Evolutionary conservation across 805 yeast genomes (phyloP).

Genomic region (Suhomyces sp.): DNA sequence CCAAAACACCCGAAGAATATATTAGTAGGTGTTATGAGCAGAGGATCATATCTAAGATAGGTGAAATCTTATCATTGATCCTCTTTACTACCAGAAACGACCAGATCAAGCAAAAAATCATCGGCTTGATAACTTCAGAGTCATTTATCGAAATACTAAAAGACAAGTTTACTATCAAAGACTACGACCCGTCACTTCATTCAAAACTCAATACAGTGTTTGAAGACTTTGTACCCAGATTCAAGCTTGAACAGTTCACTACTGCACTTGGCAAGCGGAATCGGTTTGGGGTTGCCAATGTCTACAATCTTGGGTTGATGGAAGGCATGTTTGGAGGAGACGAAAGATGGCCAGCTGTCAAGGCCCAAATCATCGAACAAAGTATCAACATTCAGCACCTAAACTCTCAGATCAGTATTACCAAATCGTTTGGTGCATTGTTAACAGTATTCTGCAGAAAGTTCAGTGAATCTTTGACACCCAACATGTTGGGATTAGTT

Average conservation of each 20-base stretch:
- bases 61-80: constrained; percentile 72
- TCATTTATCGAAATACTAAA: constrained; percentile 31
- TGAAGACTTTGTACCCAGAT: constrained; percentile 44
- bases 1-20: constrained; percentile 17
- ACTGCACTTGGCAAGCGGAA: constrained; percentile 43
- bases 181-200: constrained; percentile 47
- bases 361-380: constrained; percentile 51
- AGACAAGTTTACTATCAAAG: constrained; percentile 39
- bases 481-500: constrained; percentile 35
- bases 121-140: constrained; percentile 36
- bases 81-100: constrained; percentile 55
- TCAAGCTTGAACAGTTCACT: constrained; percentile 50
- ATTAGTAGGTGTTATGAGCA: constrained; percentile 50
- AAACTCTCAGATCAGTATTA: constrained; percentile 63
- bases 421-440: constrained; percentile 77
- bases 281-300: constrained; percentile 49
- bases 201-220: constrained; percentile 45
- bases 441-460: constrained; percentile 61
- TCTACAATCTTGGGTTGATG: constrained; percentile 61
- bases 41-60: constrained; percentile 60
- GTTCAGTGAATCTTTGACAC: constrained; percentile 25
- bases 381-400: constrained; percentile 63
- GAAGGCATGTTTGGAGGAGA: constrained; percentile 52
- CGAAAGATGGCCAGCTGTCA: constrained; percentile 37
- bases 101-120: constrained; percentile 40